phyloP scores from a whole-genome alignment of 2,329 filamentous ascomycete species.

The Fusarium illudens region DNA sequence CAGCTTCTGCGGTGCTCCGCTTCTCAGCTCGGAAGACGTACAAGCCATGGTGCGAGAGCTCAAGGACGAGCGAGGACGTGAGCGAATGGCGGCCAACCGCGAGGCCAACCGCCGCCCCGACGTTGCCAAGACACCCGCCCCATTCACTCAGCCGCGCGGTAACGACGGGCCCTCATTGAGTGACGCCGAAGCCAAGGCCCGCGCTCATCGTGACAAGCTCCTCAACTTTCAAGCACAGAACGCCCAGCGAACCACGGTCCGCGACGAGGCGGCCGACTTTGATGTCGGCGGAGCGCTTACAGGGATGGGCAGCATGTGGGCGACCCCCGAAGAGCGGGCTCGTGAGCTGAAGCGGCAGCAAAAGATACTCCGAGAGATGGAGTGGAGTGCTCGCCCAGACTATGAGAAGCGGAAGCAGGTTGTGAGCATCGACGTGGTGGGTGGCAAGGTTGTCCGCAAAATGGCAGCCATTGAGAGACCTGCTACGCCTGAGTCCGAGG shows the following conservation, averaged over 20 bases:
- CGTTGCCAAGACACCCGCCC: conserved; percentile 66
- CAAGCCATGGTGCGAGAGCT: conserved; percentile 87
- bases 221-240: conserved; percentile 87
- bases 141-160: conserved; percentile 63
- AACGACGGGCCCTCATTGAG: conserved; percentile 51
- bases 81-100: conserved; percentile 85
- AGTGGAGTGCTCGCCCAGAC: conserved; percentile 84
- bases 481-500: conserved; percentile 58
- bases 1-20: conserved; percentile 82
- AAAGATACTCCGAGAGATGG: conserved; percentile 82
- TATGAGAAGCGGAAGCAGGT: conserved; percentile 90
- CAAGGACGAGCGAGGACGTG: conserved; percentile 83
- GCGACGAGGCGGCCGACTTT: conserved; percentile 80
- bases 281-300: conserved; percentile 58
- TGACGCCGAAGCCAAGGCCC: conserved; percentile 73
- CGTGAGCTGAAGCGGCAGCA: conserved; percentile 86
- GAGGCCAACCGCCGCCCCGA: conserved; percentile 72
- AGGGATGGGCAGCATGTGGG: conserved; percentile 73
- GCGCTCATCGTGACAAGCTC: conserved; percentile 81
- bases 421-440: conserved; percentile 83
- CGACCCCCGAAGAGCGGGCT: conserved; percentile 82
- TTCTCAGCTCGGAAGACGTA: conserved; percentile 77
- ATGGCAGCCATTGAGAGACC: conserved; percentile 72
- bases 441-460: conserved; percentile 77
- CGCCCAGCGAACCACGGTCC: conserved; percentile 81